Evolutionary conservation across 768 basidiomycete species (phyloP).

Genomic region (Podaxis sp.): DNA sequence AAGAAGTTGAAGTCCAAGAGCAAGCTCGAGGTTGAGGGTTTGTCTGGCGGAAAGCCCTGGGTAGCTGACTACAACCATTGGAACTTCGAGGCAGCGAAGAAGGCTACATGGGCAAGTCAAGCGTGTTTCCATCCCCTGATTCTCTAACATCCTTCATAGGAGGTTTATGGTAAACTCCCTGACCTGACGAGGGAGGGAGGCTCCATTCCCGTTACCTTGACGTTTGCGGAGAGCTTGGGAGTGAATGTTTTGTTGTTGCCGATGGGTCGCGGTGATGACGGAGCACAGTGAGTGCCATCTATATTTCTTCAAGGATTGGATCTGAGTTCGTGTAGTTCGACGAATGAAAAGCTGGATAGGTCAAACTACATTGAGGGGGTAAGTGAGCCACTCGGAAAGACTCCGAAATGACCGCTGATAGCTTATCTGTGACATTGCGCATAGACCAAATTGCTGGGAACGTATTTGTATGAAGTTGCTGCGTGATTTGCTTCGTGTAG

Average conservation of each 20-base stretch:
- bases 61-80: conserved; percentile 82
- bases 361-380: conserved; percentile 89
- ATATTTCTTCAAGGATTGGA: neutral
- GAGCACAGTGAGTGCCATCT: conserved; percentile 70
- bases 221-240: conserved; percentile 84
- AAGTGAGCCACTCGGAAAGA: conserved; percentile 25
- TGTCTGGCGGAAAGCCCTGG: conserved; percentile 91
- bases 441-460: conserved; percentile 74
- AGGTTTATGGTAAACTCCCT: conserved; percentile 72
- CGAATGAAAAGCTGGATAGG: conserved; percentile 92
- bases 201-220: conserved; percentile 90
- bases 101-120: conserved; percentile 67
- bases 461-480: conserved; percentile 78
- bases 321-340: conserved; percentile 52
- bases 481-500: neutral
- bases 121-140: no score
- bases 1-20: conserved; percentile 85
- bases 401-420: conserved; percentile 4
- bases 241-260: conserved; percentile 89
- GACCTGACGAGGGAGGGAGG: conserved; percentile 92
- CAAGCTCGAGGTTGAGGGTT: conserved; percentile 64
- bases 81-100: conserved; percentile 89
- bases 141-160: conserved; percentile 24
- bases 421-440: neutral
- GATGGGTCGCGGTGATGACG: conserved; percentile 94